Conservation (phyloP, 306 rosid genomes). For the Vigna nakashimae region DNA sequence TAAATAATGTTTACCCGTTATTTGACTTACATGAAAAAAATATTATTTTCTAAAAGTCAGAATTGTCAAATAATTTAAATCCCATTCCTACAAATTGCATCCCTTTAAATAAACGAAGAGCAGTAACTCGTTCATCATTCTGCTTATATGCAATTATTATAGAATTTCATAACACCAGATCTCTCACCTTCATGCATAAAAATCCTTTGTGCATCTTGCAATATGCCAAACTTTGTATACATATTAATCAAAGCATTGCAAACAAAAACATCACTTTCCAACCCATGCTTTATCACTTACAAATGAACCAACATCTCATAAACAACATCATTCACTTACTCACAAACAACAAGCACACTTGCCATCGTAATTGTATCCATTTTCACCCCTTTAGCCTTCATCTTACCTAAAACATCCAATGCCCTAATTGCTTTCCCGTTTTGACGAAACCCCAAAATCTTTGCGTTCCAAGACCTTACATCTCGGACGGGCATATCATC, state of each 20-base stretch:
- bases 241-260: constrained; percentile 55
- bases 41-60: too few species aligned
- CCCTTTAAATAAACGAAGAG: constrained; percentile 44
- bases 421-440: constrained; percentile 49
- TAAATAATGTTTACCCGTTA: too few species aligned
- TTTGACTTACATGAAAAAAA: too few species aligned
- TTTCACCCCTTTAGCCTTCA: constrained; percentile 42
- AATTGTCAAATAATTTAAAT: too few species aligned
- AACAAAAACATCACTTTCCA: constrained; percentile 54
- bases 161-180: constrained; percentile 53
- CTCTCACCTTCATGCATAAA: constrained; percentile 45
- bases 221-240: constrained; percentile 53
- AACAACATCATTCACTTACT: constrained; percentile 42
- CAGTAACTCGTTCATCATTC: constrained; percentile 47
- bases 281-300: constrained; percentile 56
- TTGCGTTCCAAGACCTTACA: constrained; percentile 59
- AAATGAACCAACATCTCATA: constrained; percentile 57
- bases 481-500: constrained; percentile 50
- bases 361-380: constrained; percentile 52
- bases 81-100: not conserved
- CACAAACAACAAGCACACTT: constrained; percentile 53
- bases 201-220: constrained; percentile 46
- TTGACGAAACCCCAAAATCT: constrained; percentile 56
- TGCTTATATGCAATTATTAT: constrained; percentile 53
- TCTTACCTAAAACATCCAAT: constrained; percentile 43